A percentile compares a stretch with the other conserved stretches of the same genome.
Conservation (phyloP, 495 filamentous ascomycete species). For the Annulohypoxylon stygium region DNA sequence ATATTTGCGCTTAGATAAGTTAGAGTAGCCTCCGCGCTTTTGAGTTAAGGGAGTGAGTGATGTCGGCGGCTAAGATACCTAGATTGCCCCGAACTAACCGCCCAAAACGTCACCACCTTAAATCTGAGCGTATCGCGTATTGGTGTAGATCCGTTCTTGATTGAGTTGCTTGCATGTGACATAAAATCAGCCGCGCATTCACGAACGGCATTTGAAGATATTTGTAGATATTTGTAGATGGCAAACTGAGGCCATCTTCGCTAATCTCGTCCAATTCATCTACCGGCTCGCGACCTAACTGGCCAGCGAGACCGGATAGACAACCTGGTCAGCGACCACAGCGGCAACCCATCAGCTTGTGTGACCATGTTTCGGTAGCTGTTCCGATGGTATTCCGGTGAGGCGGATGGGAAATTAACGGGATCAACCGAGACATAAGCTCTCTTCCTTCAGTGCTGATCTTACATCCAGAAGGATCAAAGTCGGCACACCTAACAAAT, state of each 20-base stretch:
- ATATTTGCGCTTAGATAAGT: not conserved
- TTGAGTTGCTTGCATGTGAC: not conserved
- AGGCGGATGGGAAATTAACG: slow-evolving; percentile 5
- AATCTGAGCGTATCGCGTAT: slow-evolving; percentile 23
- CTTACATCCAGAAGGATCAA: slow-evolving; percentile 1
- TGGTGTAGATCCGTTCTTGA: not conserved
- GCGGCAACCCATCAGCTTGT: not conserved
- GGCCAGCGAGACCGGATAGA: not conserved
- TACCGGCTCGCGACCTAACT: not conserved
- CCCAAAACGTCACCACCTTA: not conserved
- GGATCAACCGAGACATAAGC: not conserved
- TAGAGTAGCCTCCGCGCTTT: not conserved
- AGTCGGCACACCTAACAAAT: not conserved
- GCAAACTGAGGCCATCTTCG: not conserved
- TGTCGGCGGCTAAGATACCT: slow-evolving; percentile 1
- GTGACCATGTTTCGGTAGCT: slow-evolving; percentile 24
- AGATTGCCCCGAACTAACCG: not conserved
- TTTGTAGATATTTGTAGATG: not conserved
- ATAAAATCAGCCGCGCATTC: not conserved
- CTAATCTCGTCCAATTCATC: not conserved
- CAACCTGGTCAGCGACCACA: not conserved
- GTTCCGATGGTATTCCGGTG: not conserved
- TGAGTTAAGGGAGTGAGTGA: not conserved
- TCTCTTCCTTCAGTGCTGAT: not conserved
- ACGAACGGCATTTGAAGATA: not conserved